Evolutionary conservation across 805 yeast genomes (phyloP).

Genomic region (Diddensiella santjacobensis): DNA sequence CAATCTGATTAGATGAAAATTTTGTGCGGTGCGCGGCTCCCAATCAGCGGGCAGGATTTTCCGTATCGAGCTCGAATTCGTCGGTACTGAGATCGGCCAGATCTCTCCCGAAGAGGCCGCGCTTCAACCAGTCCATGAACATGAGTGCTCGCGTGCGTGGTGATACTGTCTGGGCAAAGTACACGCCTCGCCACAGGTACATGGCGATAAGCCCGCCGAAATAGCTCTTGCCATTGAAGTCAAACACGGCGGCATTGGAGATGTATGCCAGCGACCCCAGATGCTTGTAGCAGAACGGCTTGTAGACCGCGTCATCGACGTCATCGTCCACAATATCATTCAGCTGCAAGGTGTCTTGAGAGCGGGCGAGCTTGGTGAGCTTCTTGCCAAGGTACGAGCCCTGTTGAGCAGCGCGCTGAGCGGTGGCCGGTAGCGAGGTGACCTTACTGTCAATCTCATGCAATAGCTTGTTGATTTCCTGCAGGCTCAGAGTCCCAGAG

Average conservation of each 20-base stretch:
- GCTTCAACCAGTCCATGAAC: conserved; percentile 65
- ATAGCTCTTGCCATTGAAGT: conserved; percentile 54
- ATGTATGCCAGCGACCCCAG: conserved; percentile 66
- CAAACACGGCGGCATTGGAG: conserved; percentile 69
- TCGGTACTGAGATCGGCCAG: conserved; percentile 22
- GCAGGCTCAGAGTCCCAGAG: conserved; percentile 49
- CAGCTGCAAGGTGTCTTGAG: conserved; percentile 41
- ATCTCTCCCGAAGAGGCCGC: conserved; percentile 40
- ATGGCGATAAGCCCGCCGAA: conserved; percentile 67
- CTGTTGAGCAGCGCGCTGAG: conserved; percentile 70
- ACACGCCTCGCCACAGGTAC: conserved; percentile 70
- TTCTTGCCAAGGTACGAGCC: conserved; percentile 63
- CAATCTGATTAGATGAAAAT: conserved; percentile 3
- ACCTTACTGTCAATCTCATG: conserved; percentile 57
- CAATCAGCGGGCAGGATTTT: neutral
- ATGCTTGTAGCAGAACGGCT: conserved; percentile 61
- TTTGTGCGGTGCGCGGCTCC: neutral
- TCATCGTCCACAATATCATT: conserved; percentile 50
- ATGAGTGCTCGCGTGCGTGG: conserved; percentile 58
- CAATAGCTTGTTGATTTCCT: conserved; percentile 48
- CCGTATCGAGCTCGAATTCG: neutral
- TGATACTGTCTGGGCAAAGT: conserved; percentile 65
- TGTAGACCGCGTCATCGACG: conserved; percentile 50
- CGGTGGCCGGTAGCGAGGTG: conserved; percentile 69
- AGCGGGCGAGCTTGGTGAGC: conserved; percentile 48